Evolutionary conservation across 2,329 filamentous ascomycete species (phyloP).

Genomic region (Fonsecaea pugnacius): DNA sequence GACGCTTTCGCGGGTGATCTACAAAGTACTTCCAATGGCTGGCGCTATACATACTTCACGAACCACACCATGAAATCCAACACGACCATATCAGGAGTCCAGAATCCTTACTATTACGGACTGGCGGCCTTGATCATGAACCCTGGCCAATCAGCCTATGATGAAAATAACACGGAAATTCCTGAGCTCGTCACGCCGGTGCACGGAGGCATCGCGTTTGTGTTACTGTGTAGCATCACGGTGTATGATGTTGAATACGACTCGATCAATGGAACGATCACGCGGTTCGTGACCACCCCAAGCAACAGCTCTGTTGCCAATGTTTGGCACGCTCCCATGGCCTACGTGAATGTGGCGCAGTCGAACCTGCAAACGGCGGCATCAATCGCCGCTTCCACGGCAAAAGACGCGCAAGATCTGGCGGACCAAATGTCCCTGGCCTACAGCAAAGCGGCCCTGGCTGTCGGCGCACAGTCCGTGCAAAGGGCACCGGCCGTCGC

Average conservation of each 20-base stretch:
- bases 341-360: not conserved
- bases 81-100: not conserved
- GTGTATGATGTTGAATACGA: constrained; percentile 38
- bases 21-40: constrained; percentile 5
- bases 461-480: constrained; percentile 13
- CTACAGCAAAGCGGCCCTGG: constrained; percentile 9
- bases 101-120: constrained; percentile 2
- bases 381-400: not conserved
- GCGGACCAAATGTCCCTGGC: not conserved
- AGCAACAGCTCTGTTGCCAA: constrained; percentile 16
- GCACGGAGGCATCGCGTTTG: constrained; percentile 18
- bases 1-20: constrained; percentile 17
- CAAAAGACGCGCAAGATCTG: not conserved
- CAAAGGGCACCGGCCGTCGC: not conserved
- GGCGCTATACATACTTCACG: not conserved
- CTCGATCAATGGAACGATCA: constrained; percentile 28
- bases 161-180: constrained; percentile 1
- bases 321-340: not conserved
- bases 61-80: constrained; percentile 1
- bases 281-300: constrained; percentile 9
- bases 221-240: constrained; percentile 36
- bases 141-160: not conserved
- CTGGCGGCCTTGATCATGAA: constrained; percentile 2
- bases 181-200: constrained; percentile 17
- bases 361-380: not conserved